Conservation (phyloP, 1,284 basidiomycete species). For the Tilletia horrida region DNA sequence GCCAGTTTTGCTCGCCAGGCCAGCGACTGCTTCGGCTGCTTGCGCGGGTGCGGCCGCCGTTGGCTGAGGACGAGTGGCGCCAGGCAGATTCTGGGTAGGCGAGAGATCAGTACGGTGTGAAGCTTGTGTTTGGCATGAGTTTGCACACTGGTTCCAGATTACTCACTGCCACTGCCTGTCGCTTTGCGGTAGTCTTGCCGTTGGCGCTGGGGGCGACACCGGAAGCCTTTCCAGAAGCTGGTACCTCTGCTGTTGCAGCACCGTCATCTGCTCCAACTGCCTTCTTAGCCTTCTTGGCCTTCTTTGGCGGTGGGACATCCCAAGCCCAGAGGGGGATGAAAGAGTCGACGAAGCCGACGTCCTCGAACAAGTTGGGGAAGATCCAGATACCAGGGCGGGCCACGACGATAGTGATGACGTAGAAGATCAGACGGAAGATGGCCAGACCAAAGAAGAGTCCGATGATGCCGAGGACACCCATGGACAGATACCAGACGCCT, state of each 20-base stretch:
- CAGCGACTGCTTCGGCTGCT: neutral
- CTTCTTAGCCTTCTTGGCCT: constrained; percentile 63
- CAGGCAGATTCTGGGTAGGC: neutral
- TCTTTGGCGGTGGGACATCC: constrained; percentile 70
- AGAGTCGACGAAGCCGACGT: constrained; percentile 97
- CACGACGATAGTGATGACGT: constrained; percentile 82
- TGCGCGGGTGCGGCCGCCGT: neutral
- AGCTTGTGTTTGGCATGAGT: too few relatives aligned
- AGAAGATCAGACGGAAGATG: constrained; percentile 87
- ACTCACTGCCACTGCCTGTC: constrained; percentile 1
- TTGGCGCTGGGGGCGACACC: neutral
- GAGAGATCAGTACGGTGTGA: too few relatives aligned
- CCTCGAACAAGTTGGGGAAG: constrained; percentile 96
- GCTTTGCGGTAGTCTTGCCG: constrained; percentile 5
- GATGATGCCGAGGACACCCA: constrained; percentile 81
- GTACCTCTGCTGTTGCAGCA: neutral
- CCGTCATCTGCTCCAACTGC: constrained; percentile 18
- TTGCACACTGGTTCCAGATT: neutral
- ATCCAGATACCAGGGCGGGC: constrained; percentile 94
- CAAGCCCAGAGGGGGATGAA: constrained; percentile 97
- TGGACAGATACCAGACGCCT: constrained; percentile 92
- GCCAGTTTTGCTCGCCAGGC: neutral
- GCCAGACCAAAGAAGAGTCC: constrained; percentile 88
- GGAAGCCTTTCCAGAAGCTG: neutral
- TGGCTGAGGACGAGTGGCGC: neutral